Percentiles rank a stretch among this genome's conserved stretches.
Evolutionary conservation across 2,329 filamentous ascomycete genomes (phyloP).

Genomic region (Aspergillus sp.): DNA sequence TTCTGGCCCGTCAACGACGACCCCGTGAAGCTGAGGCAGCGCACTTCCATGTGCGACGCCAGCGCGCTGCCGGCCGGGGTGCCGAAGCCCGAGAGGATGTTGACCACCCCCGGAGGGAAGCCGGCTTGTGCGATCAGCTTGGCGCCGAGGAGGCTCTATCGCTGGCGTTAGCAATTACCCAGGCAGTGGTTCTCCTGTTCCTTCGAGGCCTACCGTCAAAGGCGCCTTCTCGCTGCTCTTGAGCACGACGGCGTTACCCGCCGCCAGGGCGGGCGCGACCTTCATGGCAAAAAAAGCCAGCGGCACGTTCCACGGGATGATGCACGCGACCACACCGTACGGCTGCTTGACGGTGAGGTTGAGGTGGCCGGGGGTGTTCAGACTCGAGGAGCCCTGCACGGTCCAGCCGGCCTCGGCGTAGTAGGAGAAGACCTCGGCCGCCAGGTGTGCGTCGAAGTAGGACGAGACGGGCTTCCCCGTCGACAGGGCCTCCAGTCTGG

Average conservation of each 20-base stretch:
- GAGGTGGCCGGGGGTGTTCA: conserved; percentile 27
- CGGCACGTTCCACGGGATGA: conserved; percentile 60
- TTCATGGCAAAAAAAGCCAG: conserved; percentile 52
- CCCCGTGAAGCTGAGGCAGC: conserved; percentile 62
- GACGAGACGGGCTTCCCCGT: conserved; percentile 35
- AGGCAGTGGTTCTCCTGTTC: too few species aligned
- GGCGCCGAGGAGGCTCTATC: conserved; percentile 35
- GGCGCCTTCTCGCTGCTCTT: conserved; percentile 65
- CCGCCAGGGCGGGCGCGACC: conserved; percentile 59
- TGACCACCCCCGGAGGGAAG: conserved; percentile 46
- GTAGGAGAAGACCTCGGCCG: conserved; percentile 24
- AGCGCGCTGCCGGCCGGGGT: conserved; percentile 52
- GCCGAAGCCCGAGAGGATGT: conserved; percentile 61
- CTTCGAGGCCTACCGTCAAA: conserved; percentile 47
- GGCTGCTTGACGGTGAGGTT: conserved; percentile 46
- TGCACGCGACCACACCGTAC: conserved; percentile 57
- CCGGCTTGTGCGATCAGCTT: conserved; percentile 39
- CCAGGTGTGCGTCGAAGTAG: conserved; percentile 22
- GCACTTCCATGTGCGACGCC: conserved; percentile 59
- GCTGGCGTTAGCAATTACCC: background rate
- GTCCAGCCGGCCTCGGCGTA: conserved; percentile 30
- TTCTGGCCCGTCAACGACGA: conserved; percentile 57
- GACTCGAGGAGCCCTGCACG: conserved; percentile 29
- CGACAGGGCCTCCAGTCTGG: conserved; percentile 35
- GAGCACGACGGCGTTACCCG: conserved; percentile 60